A percentile compares a stretch with the other conserved stretches of the same genome.
Conservation (phyloP, 228 moss, liverwort and hornwort species). For the Sphagnum fallax region DNA sequence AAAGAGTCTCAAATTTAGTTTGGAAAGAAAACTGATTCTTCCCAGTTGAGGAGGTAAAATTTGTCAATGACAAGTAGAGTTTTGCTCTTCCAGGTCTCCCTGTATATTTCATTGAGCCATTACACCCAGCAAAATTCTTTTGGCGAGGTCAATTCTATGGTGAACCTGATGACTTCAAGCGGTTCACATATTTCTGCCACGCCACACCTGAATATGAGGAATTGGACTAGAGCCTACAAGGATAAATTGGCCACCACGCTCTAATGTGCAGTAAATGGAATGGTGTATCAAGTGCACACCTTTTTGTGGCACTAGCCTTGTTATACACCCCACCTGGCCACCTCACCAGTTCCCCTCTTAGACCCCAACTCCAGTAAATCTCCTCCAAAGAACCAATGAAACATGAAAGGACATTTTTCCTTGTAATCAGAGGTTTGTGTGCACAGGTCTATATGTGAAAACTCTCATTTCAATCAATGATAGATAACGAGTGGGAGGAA, state of each 20-base stretch:
- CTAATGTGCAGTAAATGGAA: constrained; percentile 83
- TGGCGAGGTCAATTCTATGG: constrained; percentile 92
- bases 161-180: constrained; percentile 83
- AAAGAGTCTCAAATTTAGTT: no score
- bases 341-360: not conserved
- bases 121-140: constrained; percentile 82
- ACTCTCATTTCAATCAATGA: no score
- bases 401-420: no score
- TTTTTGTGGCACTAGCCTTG: constrained; percentile 93
- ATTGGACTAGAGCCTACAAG: constrained; percentile 91
- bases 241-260: constrained; percentile 82
- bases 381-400: no score
- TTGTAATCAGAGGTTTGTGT: no score
- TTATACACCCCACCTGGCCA: constrained; percentile 85
- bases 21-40: no score
- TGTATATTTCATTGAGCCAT: constrained; percentile 90
- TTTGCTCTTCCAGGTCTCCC: constrained; percentile 52
- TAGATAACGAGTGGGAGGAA: no score
- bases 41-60: no score
- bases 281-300: constrained; percentile 93
- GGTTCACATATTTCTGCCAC: constrained; percentile 87
- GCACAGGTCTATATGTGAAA: no score
- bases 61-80: no score
- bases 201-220: constrained; percentile 90
- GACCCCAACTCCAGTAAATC: no score